Evolutionary conservation across 371 early-diverging fungal genomes (phyloP).

Genomic region (Rhizopus delemar): DNA sequence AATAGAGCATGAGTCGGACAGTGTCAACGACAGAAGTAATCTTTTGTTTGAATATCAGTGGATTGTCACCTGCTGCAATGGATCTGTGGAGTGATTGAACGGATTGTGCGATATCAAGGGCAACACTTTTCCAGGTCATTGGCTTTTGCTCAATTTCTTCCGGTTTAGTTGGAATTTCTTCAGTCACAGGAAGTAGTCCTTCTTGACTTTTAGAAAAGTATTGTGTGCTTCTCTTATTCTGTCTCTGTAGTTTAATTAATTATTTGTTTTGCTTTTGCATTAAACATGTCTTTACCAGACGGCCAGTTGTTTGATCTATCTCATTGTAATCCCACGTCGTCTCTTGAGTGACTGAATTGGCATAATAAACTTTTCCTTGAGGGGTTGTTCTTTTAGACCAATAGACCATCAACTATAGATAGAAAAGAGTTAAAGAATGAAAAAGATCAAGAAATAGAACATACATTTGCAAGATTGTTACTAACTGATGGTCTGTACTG

Average conservation of each 20-base stretch:
- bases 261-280: neutral
- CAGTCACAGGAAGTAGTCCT: neutral
- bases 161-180: slow-evolving; percentile 7
- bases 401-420: slow-evolving; percentile 27
- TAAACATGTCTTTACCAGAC: slow-evolving; percentile 18
- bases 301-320: slow-evolving; percentile 40
- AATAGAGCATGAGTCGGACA: slow-evolving; percentile 83
- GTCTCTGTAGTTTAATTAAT: slow-evolving; percentile 3
- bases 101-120: slow-evolving; percentile 61
- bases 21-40: slow-evolving; percentile 67
- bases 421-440: neutral
- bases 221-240: neutral
- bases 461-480: neutral
- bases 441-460: neutral
- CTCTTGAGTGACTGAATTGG: slow-evolving; percentile 76
- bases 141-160: slow-evolving; percentile 11
- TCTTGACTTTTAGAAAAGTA: neutral
- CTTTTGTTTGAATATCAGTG: slow-evolving; percentile 9
- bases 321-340: slow-evolving; percentile 67
- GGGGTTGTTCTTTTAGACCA: slow-evolving; percentile 65
- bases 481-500: neutral
- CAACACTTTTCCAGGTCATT: slow-evolving; percentile 39
- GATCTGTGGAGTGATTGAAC: slow-evolving; percentile 66
- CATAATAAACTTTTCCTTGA: slow-evolving; percentile 74
- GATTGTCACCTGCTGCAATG: slow-evolving; percentile 47